These are phyloP conservation scores for Podospora bellae-mahoneyi DNA, from an alignment of 495 filamentous ascomycete species.

Conservation along the genomic window DNA sequence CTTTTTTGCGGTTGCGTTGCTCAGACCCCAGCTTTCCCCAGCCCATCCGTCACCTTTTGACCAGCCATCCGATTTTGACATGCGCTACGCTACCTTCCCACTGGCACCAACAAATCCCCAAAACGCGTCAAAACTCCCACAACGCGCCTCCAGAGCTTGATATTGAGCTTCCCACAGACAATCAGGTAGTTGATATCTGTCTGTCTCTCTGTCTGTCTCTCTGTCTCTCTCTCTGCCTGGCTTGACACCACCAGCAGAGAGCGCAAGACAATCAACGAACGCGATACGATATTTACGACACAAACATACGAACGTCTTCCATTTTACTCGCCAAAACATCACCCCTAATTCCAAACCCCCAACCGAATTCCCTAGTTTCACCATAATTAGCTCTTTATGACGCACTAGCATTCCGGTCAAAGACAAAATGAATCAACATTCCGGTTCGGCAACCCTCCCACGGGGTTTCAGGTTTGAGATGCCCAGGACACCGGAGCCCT, in stretches of 20 bases:
- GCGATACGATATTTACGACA: neutral
- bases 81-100: neutral
- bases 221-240: neutral
- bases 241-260: neutral
- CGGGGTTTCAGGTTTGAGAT: conserved; percentile 40
- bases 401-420: conserved; percentile 25
- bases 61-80: conserved; percentile 27
- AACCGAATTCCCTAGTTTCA: conserved; percentile 14
- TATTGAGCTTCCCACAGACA: neutral
- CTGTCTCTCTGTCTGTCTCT: neutral
- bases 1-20: conserved; percentile 3
- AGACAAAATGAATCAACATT: conserved; percentile 44
- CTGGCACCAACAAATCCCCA: conserved; percentile 1
- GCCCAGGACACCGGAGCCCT: conserved; percentile 47
- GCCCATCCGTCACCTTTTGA: neutral
- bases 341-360: neutral
- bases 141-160: conserved; percentile 5
- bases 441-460: conserved; percentile 40
- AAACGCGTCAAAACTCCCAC: conserved; percentile 9
- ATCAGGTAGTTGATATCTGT: neutral
- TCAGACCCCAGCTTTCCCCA: conserved; percentile 7
- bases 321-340: neutral
- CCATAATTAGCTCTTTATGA: conserved; percentile 25
- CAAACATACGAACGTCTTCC: neutral
- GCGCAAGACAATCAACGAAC: conserved; percentile 3